Percentiles rank a stretch among this genome's conserved stretches.
phyloP scores from a whole-genome alignment of 2,329 filamentous ascomycete species.

The Fusarium sp. region DNA sequence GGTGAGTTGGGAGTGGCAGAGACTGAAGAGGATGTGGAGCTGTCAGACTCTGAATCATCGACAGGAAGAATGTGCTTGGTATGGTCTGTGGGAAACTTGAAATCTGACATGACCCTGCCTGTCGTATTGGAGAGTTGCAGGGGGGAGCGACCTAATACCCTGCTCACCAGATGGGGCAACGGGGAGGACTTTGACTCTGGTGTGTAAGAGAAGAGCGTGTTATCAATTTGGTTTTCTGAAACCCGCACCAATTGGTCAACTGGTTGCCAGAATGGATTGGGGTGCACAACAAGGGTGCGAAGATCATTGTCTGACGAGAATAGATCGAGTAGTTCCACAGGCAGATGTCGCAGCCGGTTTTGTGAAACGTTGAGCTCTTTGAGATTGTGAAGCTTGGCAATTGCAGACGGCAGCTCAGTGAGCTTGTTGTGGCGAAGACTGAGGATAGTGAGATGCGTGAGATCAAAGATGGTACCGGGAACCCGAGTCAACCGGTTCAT shows the following conservation, averaged over 20 bases:
- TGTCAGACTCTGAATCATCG: slow-evolving; percentile 25
- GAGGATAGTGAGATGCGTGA: slow-evolving; percentile 72
- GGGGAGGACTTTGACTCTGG: background rate
- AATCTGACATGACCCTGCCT: slow-evolving; percentile 47
- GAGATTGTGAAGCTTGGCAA: slow-evolving; percentile 69
- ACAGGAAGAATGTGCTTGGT: slow-evolving; percentile 39
- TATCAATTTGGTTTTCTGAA: slow-evolving; percentile 9
- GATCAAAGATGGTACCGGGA: slow-evolving; percentile 70
- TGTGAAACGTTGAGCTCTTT: slow-evolving; percentile 74
- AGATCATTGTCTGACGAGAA: slow-evolving; percentile 60
- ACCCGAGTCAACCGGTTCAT: slow-evolving; percentile 68
- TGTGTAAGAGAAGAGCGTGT: slow-evolving; percentile 20
- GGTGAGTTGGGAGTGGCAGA: slow-evolving; percentile 10
- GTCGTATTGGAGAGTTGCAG: slow-evolving; percentile 48
- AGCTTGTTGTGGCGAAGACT: slow-evolving; percentile 75
- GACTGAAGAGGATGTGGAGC: slow-evolving; percentile 2
- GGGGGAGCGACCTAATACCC: slow-evolving; percentile 47
- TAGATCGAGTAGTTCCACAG: slow-evolving; percentile 71
- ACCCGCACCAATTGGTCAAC: slow-evolving; percentile 24
- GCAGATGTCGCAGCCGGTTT: slow-evolving; percentile 71
- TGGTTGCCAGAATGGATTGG: slow-evolving; percentile 71
- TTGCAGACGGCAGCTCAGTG: slow-evolving; percentile 68
- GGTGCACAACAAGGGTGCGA: slow-evolving; percentile 66
- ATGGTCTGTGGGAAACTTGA: slow-evolving; percentile 43
- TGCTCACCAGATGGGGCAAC: slow-evolving; percentile 40